Conservation (phyloP, 768 basidiomycete species). For the Podaxis carcinomalis region DNA sequence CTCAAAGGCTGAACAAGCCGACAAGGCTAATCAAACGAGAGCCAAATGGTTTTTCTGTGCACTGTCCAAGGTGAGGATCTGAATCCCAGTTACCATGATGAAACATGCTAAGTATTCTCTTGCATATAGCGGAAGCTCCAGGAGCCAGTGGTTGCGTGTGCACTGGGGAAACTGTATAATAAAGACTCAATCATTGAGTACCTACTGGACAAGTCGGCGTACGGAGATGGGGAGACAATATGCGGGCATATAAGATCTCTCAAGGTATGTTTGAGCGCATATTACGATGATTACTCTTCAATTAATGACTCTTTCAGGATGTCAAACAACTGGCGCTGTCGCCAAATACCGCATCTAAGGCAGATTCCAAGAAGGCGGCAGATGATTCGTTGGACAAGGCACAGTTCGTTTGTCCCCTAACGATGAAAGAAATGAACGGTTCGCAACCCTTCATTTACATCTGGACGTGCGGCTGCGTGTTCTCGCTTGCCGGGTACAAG, state of each 20-base stretch:
- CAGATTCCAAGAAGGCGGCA: conserved; percentile 27
- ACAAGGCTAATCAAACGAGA: conserved; percentile 84
- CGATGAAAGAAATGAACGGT: conserved; percentile 94
- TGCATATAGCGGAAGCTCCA: conserved; percentile 70
- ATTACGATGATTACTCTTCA: background rate
- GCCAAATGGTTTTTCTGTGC: conserved; percentile 94
- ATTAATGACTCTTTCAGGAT: conserved; percentile 48
- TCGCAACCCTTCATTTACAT: conserved; percentile 84
- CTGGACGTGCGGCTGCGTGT: conserved; percentile 83
- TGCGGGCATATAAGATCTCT: conserved; percentile 89
- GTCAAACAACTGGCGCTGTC: conserved; percentile 82
- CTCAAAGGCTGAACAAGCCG: conserved; percentile 73
- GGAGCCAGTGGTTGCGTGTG: conserved; percentile 88
- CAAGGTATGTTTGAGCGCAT: conserved; percentile 55
- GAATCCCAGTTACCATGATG: too few relatives aligned
- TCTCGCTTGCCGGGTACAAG: conserved; percentile 80
- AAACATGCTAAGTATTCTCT: background rate
- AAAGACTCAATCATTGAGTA: conserved; percentile 93
- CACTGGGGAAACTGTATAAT: conserved; percentile 93
- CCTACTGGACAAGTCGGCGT: conserved; percentile 74
- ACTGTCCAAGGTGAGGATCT: conserved; percentile 74
- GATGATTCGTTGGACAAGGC: conserved; percentile 40
- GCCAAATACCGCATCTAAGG: conserved; percentile 52
- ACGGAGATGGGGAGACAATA: conserved; percentile 89
- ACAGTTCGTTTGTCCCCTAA: conserved; percentile 88